A percentile compares a stretch with the other conserved stretches of the same genome.
These are phyloP conservation scores for Candida sanyaensis DNA, from an alignment of 1,139 yeast genomes.

Conservation along the genomic window DNA sequence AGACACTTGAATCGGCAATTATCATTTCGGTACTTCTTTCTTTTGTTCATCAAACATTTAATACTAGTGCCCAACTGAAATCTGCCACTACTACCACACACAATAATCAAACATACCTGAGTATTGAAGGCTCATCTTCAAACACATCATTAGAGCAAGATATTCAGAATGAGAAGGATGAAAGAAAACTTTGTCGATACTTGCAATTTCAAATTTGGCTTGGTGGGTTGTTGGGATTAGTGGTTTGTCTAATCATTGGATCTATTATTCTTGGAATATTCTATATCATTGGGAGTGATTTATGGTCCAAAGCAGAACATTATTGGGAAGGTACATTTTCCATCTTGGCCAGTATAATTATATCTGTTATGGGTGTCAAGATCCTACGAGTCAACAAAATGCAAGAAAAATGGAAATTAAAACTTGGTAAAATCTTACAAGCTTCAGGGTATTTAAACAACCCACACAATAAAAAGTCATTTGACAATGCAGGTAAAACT, in stretches of 20 bases:
- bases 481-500: conserved; percentile 5
- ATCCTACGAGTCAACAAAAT: conserved; percentile 48
- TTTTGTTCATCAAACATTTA: too few relatives aligned
- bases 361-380: conserved; percentile 47
- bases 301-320: conserved; percentile 47
- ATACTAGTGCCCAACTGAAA: too few relatives aligned
- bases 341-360: conserved; percentile 43
- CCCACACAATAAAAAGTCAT: conserved; percentile 16
- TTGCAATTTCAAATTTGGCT: conserved; percentile 70
- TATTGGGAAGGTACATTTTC: conserved; percentile 52
- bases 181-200: conserved; percentile 32
- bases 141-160: neutral
- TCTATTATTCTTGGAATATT: conserved; percentile 55
- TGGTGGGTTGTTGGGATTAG: conserved; percentile 43
- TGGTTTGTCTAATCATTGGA: conserved; percentile 45
- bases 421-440: conserved; percentile 34
- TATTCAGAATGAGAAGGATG: neutral
- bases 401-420: conserved; percentile 85
- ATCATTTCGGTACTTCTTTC: too few relatives aligned
- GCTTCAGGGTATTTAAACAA: conserved; percentile 5
- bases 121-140: too few relatives aligned
- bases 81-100: too few relatives aligned
- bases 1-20: too few relatives aligned
- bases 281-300: conserved; percentile 45
- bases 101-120: too few relatives aligned